Percentiles rank a stretch among this genome's conserved stretches.
Evolutionary conservation across 441 rosid genomes (phyloP).

Genomic region (Jatropha podagrica): DNA sequence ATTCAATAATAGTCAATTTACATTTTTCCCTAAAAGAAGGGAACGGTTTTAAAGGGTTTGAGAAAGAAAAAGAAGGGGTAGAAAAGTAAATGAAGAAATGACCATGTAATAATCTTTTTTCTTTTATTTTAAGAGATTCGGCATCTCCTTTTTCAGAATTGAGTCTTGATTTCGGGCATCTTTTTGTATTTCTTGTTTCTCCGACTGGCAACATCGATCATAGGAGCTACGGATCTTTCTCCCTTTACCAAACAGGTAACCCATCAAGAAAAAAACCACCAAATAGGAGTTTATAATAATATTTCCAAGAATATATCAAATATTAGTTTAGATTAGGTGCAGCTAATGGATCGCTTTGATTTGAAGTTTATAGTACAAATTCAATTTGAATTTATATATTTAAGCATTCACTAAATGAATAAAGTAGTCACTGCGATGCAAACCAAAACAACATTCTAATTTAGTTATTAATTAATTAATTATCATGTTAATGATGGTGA

Average conservation of each 20-base stretch:
- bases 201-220: constrained; percentile 15
- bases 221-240: constrained; percentile 14
- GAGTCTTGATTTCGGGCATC: constrained; percentile 30
- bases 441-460: too few relatives aligned
- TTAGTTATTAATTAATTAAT: not conserved
- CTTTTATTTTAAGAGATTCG: constrained; percentile 14
- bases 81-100: not conserved
- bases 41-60: not conserved
- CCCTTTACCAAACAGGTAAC: constrained; percentile 31
- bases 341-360: not conserved
- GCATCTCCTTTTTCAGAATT: constrained; percentile 29
- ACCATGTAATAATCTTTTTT: not conserved
- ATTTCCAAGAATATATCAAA: not conserved
- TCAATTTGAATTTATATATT: too few relatives aligned
- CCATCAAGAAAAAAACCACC: not conserved
- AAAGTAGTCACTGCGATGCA: too few relatives aligned
- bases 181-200: constrained; percentile 18
- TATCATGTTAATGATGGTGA: not conserved
- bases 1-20: too few relatives aligned
- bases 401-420: too few relatives aligned
- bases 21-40: too few relatives aligned
- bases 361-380: not conserved
- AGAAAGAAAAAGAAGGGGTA: not conserved
- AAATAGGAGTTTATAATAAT: not conserved
- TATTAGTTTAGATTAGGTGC: constrained; percentile 2